phyloP scores from a whole-genome alignment of 805 yeast species.

The Wickerhamiella nectarea region DNA sequence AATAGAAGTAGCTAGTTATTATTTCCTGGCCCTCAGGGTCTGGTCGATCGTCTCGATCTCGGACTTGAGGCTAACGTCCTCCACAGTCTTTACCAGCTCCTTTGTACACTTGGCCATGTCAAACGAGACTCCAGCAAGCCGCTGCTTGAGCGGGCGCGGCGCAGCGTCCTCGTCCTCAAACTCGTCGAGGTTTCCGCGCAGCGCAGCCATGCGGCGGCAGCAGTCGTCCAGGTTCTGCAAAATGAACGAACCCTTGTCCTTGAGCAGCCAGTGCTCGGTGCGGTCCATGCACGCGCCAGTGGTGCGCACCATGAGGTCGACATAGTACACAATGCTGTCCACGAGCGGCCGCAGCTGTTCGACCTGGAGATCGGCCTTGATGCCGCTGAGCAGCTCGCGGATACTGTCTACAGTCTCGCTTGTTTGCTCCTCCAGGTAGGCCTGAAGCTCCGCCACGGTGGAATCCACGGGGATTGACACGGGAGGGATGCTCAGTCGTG shows the following conservation, averaged over 20 bases:
- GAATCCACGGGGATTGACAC: constrained; percentile 48
- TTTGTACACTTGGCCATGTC: constrained; percentile 94
- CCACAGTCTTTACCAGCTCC: constrained; percentile 89
- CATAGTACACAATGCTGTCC: constrained; percentile 61
- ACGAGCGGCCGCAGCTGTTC: constrained; percentile 64
- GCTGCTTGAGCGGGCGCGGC: constrained; percentile 60
- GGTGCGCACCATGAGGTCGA: constrained; percentile 78
- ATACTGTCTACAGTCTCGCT: constrained; percentile 82
- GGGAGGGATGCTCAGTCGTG: neutral
- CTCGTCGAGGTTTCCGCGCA: constrained; percentile 35
- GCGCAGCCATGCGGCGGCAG: constrained; percentile 61
- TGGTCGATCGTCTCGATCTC: constrained; percentile 70
- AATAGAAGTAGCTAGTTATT: neutral
- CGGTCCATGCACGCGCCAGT: constrained; percentile 80
- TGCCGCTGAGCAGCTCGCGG: constrained; percentile 54
- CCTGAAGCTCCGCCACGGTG: constrained; percentile 67
- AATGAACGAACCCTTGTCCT: constrained; percentile 86
- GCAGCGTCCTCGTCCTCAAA: constrained; percentile 41
- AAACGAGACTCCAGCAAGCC: constrained; percentile 90
- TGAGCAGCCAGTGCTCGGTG: constrained; percentile 68
- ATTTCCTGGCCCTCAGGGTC: neutral
- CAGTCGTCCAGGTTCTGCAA: constrained; percentile 79
- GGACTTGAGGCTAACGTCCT: constrained; percentile 79
- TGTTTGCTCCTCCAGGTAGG: constrained; percentile 85
- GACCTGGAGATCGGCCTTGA: constrained; percentile 44